Evolutionary conservation across 2,329 filamentous ascomycete species (phyloP), one percentile per base, ranked within the genome.

Genomic region (Paracorniculantispora psalliotae): DNA sequence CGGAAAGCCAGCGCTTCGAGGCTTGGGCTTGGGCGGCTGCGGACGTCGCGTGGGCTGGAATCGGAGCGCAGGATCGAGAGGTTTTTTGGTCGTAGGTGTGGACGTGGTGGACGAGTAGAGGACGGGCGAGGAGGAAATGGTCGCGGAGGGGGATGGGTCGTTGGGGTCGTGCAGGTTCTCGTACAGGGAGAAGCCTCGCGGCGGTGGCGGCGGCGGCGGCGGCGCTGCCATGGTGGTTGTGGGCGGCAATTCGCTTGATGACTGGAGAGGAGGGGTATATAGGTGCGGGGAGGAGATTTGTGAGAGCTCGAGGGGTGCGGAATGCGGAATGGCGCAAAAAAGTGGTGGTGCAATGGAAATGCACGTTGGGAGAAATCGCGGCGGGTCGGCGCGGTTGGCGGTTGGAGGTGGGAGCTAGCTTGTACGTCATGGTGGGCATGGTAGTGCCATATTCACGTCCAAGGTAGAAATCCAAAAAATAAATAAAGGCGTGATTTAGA

Each of bases 1-100:
- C 48, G 79, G 75, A 59, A 89, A 82, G 52, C 44, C 21, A 8
- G 25, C 2, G 12, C 23, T 8, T n/a, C n/a, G n/a, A n/a, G 81
- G 72, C 70, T 78, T 85, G 75, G 69, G 44, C 7, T 43, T 57
- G 33, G 46, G 9, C 66, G 71, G 65, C 67, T 91, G 85, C 25
- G 90, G 90, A 62, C 90, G 84, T 68, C 90, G 90, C 64, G 92
- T 92, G 54, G 91, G 91, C 72, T 96, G 91, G 77, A 96, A 96
- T 72, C 89, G 88, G 63, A 96, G 80, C 68, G 89, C 85, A 72
- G 78, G 71, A 56, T 82, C 78, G 48, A 78, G 64, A 15, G 75
- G 77, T 73, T 89, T 91, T 72, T 87, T 92, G 1, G 64, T 30
- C 12, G 78, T 63, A 65, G 82, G 76, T 60, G 76, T 71, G 47